Evolutionary conservation across 2,329 filamentous ascomycete species (phyloP), one percentile per base, ranked within the genome.

Genomic region (Pseudogymnoascus sp.): DNA sequence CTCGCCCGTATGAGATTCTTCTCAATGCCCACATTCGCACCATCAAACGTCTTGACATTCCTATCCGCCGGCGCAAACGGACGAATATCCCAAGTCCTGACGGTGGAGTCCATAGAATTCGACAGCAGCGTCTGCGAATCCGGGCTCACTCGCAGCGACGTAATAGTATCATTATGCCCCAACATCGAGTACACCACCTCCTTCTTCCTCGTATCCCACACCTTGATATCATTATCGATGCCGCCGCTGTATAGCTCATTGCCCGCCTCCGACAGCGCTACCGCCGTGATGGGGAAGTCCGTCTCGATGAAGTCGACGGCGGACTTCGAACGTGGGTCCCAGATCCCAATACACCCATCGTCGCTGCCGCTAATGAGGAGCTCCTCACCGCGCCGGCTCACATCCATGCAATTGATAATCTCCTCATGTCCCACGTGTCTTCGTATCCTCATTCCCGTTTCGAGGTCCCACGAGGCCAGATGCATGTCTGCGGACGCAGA

Each of bases 201-300:
- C 77, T 96, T 92, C 80, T 96, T 98, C 69, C 95, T 87, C 73
- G 98, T 79, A 76, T 99, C 95, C 93, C 95, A 99, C 19, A 96
- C 93, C 71, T 93, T 92, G 75, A 99, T 96, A 71, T 96, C 92
- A 73, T 98, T 97, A 78, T 98, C 95, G 70, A 99, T 97, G 21
- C 93, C 90, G 57, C 93, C 93, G 6, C 90, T 90, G 76, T 95
- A 99, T 25, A 99, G 85, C 78, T 98, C 95, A 74, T 96, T 96
- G 16, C 95, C 95, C 1, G 93, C 92, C 75, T 96, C 92, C 0
- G 93, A 89, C n/a, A 98, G 81, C 14, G 92, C 91, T 5, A 98
- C 86, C 0, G 93, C 90, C 1, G 95, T 98, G 64, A 99, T 86
- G 1, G 95, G 95, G 66, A 96, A 96, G 66, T 95, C 89, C 0